Evolutionary conservation across 768 basidiomycete genomes (phyloP), one percentile per base, ranked within the genome.

Genomic region (Neoboletus subvelutipes): DNA sequence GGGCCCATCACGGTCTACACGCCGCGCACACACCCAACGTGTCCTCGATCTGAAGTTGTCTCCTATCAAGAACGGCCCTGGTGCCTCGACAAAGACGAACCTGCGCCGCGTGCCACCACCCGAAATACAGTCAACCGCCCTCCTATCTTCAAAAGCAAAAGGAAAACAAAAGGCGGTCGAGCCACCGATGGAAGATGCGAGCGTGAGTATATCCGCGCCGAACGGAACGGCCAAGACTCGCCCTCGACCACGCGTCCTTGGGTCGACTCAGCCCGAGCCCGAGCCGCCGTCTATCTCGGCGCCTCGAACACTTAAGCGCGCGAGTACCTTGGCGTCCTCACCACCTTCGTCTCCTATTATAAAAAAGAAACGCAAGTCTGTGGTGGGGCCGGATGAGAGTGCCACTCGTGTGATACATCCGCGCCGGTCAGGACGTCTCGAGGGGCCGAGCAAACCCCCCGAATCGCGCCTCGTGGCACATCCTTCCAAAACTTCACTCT

Each of bases 1-100:
- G 33, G 79, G 80, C 7, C 76, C 81, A 6, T 78, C 83, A 18
- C 79, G 89, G 45, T 77, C 78, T 39, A 90, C 88, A 22, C 82
- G 86, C 31, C 77, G 83, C 49, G 80, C 80, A 34, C 82, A 78
- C 46, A 82, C 75, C 24, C 85, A 81, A 64, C 81, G 78, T 40
- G 75, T 79, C 47, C 82, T 81, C 55, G 70, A 73, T 57, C 72
- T 80, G 12, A 74, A 73, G 41, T 59, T 69, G 0, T 58, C 74
- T 20, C 56, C 66, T 29, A 52, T 58, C 51, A 61, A 60, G 50
- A 58, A 56, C 24, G 28, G 34, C 45, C 15, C 55, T 39, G 47
- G 33, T 37, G 22, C 57, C 42, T 43, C 53, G 33, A 58, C 53
- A 10, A 67, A 61, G 52, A 37, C 55, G 18, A 56, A 62, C 45